Evolutionary conservation across 139 green algal genomes (phyloP).

Genomic region (Chlorella ohadii): DNA sequence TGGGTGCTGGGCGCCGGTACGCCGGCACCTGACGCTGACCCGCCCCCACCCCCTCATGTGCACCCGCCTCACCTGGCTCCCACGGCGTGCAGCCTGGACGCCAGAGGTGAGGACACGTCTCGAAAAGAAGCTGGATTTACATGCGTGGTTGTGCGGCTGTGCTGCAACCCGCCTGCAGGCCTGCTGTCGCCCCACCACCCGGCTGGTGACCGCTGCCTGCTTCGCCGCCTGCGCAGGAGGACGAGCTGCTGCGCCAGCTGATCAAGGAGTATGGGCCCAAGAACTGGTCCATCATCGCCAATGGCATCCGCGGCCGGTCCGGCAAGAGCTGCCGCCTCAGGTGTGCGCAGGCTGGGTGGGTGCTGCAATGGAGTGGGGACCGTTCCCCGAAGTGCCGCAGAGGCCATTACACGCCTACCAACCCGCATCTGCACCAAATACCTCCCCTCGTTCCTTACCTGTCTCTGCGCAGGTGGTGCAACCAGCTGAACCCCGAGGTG

Average conservation of each 20-base stretch:
- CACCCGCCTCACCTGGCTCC: too few species aligned
- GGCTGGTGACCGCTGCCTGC: background rate
- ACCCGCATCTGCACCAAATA: too few species aligned
- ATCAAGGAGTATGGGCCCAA: slow-evolving; percentile 72
- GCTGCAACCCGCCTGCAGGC: background rate
- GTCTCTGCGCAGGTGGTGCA: slow-evolving; percentile 73
- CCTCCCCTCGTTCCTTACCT: too few species aligned
- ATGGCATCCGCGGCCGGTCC: slow-evolving; percentile 75
- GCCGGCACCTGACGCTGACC: too few species aligned
- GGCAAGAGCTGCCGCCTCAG: slow-evolving; percentile 89
- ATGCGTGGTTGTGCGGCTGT: background rate
- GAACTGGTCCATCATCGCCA: slow-evolving; percentile 88
- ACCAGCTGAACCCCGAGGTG: slow-evolving; percentile 84
- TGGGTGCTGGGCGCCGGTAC: too few species aligned
- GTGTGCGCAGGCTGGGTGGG: slow-evolving; percentile 11
- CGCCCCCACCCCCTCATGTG: too few species aligned
- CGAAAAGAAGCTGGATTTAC: too few species aligned
- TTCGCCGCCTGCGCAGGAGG: slow-evolving; percentile 66
- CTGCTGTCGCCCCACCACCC: background rate
- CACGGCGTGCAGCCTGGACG: slow-evolving; percentile 63
- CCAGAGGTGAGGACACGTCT: slow-evolving; percentile 70
- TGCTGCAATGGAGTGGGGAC: too few species aligned
- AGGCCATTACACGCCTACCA: too few species aligned
- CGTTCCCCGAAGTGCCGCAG: too few species aligned
- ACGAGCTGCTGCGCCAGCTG: slow-evolving; percentile 63